These are phyloP conservation scores for Penicillium digitatum DNA, from an alignment of 2,329 filamentous ascomycete species.

Conservation along the genomic window DNA sequence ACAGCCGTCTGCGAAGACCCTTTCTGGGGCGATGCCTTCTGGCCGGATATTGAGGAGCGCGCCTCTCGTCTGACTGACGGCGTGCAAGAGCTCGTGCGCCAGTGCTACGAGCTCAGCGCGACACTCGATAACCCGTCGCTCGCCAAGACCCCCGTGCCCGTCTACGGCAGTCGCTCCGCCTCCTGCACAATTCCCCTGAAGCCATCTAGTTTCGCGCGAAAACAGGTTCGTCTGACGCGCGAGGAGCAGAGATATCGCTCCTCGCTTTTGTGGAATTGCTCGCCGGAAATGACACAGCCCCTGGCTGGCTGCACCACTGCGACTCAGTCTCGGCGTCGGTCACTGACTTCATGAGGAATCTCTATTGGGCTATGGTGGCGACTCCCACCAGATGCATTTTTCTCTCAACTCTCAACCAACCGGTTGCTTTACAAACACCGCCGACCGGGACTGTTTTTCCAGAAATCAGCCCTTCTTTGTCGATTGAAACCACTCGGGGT, in stretches of 20 bases:
- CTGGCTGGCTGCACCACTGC: slow-evolving; percentile 12
- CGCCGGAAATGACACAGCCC: slow-evolving; percentile 20
- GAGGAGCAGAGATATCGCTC: slow-evolving; percentile 35
- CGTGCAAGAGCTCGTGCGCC: slow-evolving; percentile 38
- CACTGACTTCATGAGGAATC: slow-evolving; percentile 21
- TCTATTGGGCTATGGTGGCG: not conserved
- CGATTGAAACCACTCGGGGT: not conserved
- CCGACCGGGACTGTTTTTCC: not conserved
- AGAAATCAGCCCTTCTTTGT: not conserved
- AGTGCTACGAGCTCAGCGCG: slow-evolving; percentile 38
- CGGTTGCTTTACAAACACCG: not conserved
- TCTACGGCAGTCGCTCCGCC: slow-evolving; percentile 20
- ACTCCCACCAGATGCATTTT: slow-evolving; percentile 1
- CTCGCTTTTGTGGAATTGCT: slow-evolving; percentile 25
- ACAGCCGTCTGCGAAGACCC: slow-evolving; percentile 41
- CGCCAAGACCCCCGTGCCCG: slow-evolving; percentile 15
- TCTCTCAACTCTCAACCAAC: not conserved
- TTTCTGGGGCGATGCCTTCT: slow-evolving; percentile 43
- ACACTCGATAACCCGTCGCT: slow-evolving; percentile 23
- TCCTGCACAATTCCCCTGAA: slow-evolving; percentile 27
- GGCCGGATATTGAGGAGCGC: slow-evolving; percentile 42
- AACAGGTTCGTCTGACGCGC: slow-evolving; percentile 30
- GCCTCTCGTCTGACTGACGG: slow-evolving; percentile 38
- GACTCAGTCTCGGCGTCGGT: slow-evolving; percentile 23
- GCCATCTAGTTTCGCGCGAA: slow-evolving; percentile 31